Evolutionary conservation across 441 rosid species (phyloP).

Genomic region (Corymbia calophylla): DNA sequence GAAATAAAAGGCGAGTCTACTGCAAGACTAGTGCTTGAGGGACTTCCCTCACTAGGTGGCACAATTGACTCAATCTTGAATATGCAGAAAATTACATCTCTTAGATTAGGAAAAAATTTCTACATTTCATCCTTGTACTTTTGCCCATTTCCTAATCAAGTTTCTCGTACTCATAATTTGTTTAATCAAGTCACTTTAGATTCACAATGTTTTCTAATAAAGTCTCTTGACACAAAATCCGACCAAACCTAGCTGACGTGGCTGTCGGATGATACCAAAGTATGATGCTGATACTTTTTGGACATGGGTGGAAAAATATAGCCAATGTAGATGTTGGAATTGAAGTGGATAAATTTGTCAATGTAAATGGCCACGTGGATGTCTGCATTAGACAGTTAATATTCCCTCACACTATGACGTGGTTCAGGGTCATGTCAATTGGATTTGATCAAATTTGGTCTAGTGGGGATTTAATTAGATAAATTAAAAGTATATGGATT

Average conservation of each 20-base stretch:
- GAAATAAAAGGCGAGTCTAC: not conserved
- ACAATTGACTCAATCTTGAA: not conserved
- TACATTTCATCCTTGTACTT: too few relatives aligned
- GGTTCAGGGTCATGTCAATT: not conserved
- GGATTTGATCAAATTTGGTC: not conserved
- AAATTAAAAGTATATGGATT: too few relatives aligned
- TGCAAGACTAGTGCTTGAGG: not conserved
- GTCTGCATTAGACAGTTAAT: rapidly evolving
- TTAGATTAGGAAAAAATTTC: not conserved
- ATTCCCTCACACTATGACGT: not conserved
- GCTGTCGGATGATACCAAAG: rapidly evolving
- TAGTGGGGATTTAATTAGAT: not conserved
- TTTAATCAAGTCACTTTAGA: not conserved
- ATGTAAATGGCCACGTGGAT: rapidly evolving
- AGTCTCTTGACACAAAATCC: not conserved
- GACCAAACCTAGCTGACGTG: rapidly evolving
- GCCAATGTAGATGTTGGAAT: rapidly evolving
- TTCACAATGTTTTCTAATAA: not conserved
- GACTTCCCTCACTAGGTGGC: not conserved
- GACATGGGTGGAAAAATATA: not conserved
- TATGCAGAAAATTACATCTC: not conserved
- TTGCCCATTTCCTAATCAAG: not conserved
- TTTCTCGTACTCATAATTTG: not conserved
- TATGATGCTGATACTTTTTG: not conserved
- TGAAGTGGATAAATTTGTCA: not conserved